Evolutionary conservation across 768 basidiomycete species (phyloP), one percentile per base, ranked within the genome.

Genomic region (Suillus weaverae): DNA sequence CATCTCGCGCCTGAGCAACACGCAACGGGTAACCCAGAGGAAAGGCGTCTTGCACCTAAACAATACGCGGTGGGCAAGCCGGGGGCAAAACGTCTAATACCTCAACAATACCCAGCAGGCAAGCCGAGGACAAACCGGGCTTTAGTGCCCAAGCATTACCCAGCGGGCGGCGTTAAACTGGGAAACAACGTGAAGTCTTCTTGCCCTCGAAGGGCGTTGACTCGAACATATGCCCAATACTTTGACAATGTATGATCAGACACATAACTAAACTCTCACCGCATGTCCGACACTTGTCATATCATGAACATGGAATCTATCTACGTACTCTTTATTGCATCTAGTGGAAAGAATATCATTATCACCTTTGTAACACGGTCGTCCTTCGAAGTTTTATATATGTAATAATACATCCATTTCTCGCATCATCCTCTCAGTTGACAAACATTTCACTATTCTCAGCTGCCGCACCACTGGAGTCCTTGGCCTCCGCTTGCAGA

Each of bases 371-470:
- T 16, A 36, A 22, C 7, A 26, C 14, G 3, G 3, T 14, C 8
- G 35, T 35, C 13, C 13, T 22, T 36, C 7, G 7, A 30, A 8
- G 16, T 51, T 30, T 51, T 11, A 16, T 38, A 26, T 36, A 1
- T 56, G 54, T 36, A 56, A 22, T 22, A 14, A 6, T 36, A 38
- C 6, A 36, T 35, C 22, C 18, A 8, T 33, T 10, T 26, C 5
- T 35, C 18, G 4, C 13, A 35, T 13, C 3, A 11, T 22, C 54
- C n/a, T 56, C 44, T 46, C 44, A 77, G 48, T 76, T 71, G 18
- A 65, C 67, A 63, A 79, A 76, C 56, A 76, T 39, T 39, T 71
- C 72, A 2, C 71, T 70, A 55, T 69, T 73, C 30, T 69, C 22
- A 53, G 63, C 61, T 22, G 69, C 50, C 33, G 56, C 22, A 36